Percentiles rank a stretch among this genome's conserved stretches.
phyloP scores from a whole-genome alignment of 2,329 filamentous ascomycete species.

The Alternaria angustiovoidea region DNA sequence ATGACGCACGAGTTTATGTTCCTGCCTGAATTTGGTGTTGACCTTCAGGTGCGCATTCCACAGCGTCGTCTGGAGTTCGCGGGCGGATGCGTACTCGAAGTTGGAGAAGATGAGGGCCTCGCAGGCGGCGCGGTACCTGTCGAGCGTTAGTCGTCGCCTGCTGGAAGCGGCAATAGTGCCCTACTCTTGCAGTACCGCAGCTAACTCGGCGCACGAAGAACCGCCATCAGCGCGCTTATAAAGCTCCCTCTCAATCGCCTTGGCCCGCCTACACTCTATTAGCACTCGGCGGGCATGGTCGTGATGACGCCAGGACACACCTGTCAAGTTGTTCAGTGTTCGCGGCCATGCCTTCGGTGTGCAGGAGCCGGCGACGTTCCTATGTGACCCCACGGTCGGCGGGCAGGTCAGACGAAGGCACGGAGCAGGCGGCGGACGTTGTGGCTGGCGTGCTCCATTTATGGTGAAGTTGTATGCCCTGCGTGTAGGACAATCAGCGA shows the following conservation, averaged over 20 bases:
- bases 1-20: slow-evolving; percentile 45
- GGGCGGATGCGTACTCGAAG: slow-evolving; percentile 69
- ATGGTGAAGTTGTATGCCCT: slow-evolving; percentile 53
- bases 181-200: slow-evolving; percentile 52
- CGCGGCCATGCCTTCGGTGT: slow-evolving; percentile 54
- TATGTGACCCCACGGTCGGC: slow-evolving; percentile 61
- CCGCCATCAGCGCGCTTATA: slow-evolving; percentile 59
- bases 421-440: slow-evolving; percentile 57
- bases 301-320: slow-evolving; percentile 48
- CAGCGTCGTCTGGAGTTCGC: slow-evolving; percentile 73
- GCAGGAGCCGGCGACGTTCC: slow-evolving; percentile 38
- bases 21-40: slow-evolving; percentile 79
- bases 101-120: slow-evolving; percentile 77
- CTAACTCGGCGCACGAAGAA: slow-evolving; percentile 60
- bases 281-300: slow-evolving; percentile 21
- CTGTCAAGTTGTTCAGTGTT: slow-evolving; percentile 61
- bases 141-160: slow-evolving; percentile 26
- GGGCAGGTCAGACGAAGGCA: slow-evolving; percentile 66
- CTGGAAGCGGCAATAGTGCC: slow-evolving; percentile 17
- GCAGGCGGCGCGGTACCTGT: slow-evolving; percentile 74
- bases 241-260: slow-evolving; percentile 60
- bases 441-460: slow-evolving; percentile 66
- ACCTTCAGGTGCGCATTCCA: slow-evolving; percentile 83
- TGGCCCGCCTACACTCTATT: slow-evolving; percentile 50
- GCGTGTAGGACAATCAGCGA: slow-evolving; percentile 44